Percentiles rank a stretch among this genome's conserved stretches.
phyloP scores from a whole-genome alignment of 2,329 filamentous ascomycete species.

The Bisporella sp. region DNA sequence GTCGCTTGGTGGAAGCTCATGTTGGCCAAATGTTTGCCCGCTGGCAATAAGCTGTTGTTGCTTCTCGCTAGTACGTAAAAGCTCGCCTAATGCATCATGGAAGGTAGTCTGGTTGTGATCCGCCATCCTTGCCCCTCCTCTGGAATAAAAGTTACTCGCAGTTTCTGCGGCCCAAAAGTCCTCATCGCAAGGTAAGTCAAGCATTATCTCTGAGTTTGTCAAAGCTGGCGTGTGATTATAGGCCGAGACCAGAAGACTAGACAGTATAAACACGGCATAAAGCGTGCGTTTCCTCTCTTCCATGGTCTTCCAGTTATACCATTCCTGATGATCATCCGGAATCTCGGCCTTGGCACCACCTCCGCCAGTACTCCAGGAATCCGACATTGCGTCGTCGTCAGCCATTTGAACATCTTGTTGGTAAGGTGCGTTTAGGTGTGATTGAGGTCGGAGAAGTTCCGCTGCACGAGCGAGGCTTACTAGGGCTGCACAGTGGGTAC shows the following conservation, averaged over 20 bases:
- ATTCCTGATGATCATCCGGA: slow-evolving; percentile 61
- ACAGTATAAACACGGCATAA: slow-evolving; percentile 85
- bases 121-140: slow-evolving; percentile 64
- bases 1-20: slow-evolving; percentile 51
- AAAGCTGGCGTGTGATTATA: slow-evolving; percentile 90
- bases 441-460: slow-evolving; percentile 55
- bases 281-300: slow-evolving; percentile 93
- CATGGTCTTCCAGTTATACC: slow-evolving; percentile 79
- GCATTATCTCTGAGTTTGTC: slow-evolving; percentile 86
- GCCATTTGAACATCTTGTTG: slow-evolving; percentile 38
- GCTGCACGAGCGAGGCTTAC: slow-evolving; percentile 87
- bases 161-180: slow-evolving; percentile 81
- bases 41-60: slow-evolving; percentile 47
- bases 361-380: slow-evolving; percentile 41
- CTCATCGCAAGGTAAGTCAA: slow-evolving; percentile 90
- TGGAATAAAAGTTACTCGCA: slow-evolving; percentile 71
- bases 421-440: slow-evolving; percentile 10
- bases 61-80: slow-evolving; percentile 69
- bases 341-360: slow-evolving; percentile 37
- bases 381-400: slow-evolving; percentile 51
- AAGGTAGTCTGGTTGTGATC: slow-evolving; percentile 71
- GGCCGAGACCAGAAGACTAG: slow-evolving; percentile 81
- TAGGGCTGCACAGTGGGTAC: slow-evolving; percentile 82
- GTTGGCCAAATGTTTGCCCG: slow-evolving; percentile 36
- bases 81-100: slow-evolving; percentile 70